Evolutionary conservation across 164 flowering plant species (phyloP), one percentile per base, ranked within the genome.

Genomic region (Macadamia integrifolia): DNA sequence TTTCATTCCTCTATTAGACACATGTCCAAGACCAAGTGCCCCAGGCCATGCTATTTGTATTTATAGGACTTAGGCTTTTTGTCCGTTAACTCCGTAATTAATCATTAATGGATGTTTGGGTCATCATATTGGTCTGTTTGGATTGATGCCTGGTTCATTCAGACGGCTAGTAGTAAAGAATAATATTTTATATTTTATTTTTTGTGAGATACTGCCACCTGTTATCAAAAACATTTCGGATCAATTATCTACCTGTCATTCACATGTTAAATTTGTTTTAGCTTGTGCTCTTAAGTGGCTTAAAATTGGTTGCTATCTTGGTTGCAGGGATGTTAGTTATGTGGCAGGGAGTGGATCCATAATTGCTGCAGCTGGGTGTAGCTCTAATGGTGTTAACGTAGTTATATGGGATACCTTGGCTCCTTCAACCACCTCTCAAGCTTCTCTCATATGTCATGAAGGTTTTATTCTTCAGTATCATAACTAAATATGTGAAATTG

Each of bases 341-440:
- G 82, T 90, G 67, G 80, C 89, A 70, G 82, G 91, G 15, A 91
- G 98, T 78, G 99, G 99, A 67, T 92, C 99, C 58, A 80, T 95
- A 60, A 80, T 92, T 73, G 98, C 94, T 80, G 94, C 87, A 1
- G 86, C 94, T 72, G 99, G 99, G 60, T 79, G 83, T 73, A 85
- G 89, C 75, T 79, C 91, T 43, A 83, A 75, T 81, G 85, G 84
- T 64, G 83, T 84, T 58, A 95, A 95, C 80, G 93, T 89, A 66
- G 91, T 95, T 69, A 71, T 95, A 70, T 92, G 98, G 99, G 99
- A 95, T 74, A 92, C 97, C 40, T 74, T 92, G 73, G 99, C 99
- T 72, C 99, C 98, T 59, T 88, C 88, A 46, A 62, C 89, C 40
- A 84, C 88, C 32, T 88, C 99, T 40, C 96, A 80, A 73, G 98